phyloP scores from a whole-genome alignment of 2,329 filamentous ascomycete species.

The Pyrenophora graminea region DNA sequence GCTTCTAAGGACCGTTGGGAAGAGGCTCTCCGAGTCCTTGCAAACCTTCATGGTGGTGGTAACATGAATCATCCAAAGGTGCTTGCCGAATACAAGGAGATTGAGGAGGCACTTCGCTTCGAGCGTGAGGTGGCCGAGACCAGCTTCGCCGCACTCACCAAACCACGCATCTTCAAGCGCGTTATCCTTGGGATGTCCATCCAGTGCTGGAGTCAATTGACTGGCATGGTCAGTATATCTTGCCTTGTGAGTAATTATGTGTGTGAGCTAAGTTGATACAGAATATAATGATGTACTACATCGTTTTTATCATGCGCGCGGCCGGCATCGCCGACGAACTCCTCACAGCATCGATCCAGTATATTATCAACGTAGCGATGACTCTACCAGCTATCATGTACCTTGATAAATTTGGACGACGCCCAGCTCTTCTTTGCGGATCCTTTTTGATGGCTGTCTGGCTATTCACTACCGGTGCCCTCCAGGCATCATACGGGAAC shows the following conservation, averaged over 20 bases:
- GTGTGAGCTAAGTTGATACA: constrained; percentile 47
- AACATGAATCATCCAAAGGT: constrained; percentile 63
- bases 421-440: constrained; percentile 60
- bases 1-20: constrained; percentile 70
- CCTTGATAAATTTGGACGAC: constrained; percentile 63
- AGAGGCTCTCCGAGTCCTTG: constrained; percentile 61
- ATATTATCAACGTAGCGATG: constrained; percentile 65
- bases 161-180: constrained; percentile 60
- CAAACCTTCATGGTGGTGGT: constrained; percentile 62
- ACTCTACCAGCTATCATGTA: constrained; percentile 65
- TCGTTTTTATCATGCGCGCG: constrained; percentile 64
- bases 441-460: constrained; percentile 63
- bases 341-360: constrained; percentile 65
- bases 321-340: constrained; percentile 62
- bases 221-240: constrained; percentile 54
- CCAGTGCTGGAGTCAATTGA: constrained; percentile 64
- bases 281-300: constrained; percentile 47
- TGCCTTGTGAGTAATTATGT: too few relatives aligned
- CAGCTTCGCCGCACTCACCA: constrained; percentile 56
- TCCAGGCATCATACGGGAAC: constrained; percentile 63
- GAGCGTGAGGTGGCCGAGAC: constrained; percentile 58
- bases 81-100: constrained; percentile 66
- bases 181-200: constrained; percentile 62
- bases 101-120: constrained; percentile 59
- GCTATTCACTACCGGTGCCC: constrained; percentile 62